Percentiles rank a stretch among this genome's conserved stretches.
phyloP scores from a whole-genome alignment of 768 basidiomycete species.

The Collybiopsis luxurians region DNA sequence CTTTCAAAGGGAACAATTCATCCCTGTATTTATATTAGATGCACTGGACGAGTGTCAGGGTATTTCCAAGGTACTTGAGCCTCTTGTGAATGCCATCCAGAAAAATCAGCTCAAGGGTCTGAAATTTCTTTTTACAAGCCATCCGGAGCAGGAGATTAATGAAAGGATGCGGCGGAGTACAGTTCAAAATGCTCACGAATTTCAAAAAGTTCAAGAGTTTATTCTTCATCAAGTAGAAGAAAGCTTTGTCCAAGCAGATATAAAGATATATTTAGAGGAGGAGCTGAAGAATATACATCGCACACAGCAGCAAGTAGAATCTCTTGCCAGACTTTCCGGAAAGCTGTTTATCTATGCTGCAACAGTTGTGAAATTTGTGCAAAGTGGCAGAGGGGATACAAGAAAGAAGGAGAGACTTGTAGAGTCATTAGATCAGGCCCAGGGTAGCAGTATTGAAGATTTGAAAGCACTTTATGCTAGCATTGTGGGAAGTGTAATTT shows the following conservation, averaged over 20 bases:
- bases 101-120: too few species aligned
- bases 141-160: not conserved
- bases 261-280: not conserved
- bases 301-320: not conserved
- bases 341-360: constrained; percentile 5
- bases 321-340: not conserved
- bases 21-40: not conserved
- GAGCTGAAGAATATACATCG: not conserved
- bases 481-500: not conserved
- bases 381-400: not conserved
- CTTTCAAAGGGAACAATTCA: not conserved
- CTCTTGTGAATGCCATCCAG: too few species aligned
- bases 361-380: not conserved
- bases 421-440: not conserved
- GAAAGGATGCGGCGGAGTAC: not conserved
- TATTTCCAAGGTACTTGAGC: too few species aligned
- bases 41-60: constrained; percentile 2
- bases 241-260: not conserved
- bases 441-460: not conserved
- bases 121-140: too few species aligned
- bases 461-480: not conserved
- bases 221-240: not conserved
- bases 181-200: too few species aligned
- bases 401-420: not conserved
- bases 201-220: not conserved